Conservation (phyloP, 2,329 filamentous ascomycete species). For the Dendryphion nanum region DNA sequence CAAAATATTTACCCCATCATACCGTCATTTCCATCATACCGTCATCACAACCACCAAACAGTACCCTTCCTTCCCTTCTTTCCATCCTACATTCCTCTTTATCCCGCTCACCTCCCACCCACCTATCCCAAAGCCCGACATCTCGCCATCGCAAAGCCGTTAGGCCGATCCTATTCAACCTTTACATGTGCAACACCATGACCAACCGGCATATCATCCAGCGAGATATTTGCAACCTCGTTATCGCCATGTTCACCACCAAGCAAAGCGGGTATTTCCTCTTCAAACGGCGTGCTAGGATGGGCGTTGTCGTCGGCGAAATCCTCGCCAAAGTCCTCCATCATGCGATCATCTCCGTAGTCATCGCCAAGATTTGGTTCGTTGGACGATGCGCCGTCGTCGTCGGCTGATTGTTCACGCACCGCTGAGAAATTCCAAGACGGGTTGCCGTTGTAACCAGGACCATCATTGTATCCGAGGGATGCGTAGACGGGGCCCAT, state of each 20-base stretch:
- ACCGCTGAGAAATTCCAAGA: conserved; percentile 3
- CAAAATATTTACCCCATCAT: no score
- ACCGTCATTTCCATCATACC: no score
- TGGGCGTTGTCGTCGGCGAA: conserved; percentile 3
- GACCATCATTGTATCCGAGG: no score
- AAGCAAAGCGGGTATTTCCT: conserved; percentile 10
- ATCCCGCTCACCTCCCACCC: no score
- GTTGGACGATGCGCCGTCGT: conserved; percentile 19
- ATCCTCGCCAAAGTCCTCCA: conserved; percentile 35
- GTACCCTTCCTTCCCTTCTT: no score
- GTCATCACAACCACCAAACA: no score
- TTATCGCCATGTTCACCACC: conserved; percentile 16
- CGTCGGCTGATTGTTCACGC: not conserved
- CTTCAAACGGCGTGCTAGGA: conserved; percentile 20
- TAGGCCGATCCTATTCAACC: conserved; percentile 8
- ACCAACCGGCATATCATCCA: conserved; percentile 7
- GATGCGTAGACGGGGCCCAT: no score
- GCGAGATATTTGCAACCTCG: conserved; percentile 17
- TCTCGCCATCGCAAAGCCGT: no score
- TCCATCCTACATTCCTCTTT: no score
- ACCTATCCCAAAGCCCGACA: no score
- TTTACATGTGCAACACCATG: conserved; percentile 3
- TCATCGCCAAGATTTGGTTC: conserved; percentile 18
- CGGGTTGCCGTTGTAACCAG: no score
- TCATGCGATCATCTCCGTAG: conserved; percentile 19